A percentile compares a stretch with the other conserved stretches of the same genome.
phyloP scores from a whole-genome alignment of 768 basidiomycete genomes.

The Kwoniella sp. region DNA sequence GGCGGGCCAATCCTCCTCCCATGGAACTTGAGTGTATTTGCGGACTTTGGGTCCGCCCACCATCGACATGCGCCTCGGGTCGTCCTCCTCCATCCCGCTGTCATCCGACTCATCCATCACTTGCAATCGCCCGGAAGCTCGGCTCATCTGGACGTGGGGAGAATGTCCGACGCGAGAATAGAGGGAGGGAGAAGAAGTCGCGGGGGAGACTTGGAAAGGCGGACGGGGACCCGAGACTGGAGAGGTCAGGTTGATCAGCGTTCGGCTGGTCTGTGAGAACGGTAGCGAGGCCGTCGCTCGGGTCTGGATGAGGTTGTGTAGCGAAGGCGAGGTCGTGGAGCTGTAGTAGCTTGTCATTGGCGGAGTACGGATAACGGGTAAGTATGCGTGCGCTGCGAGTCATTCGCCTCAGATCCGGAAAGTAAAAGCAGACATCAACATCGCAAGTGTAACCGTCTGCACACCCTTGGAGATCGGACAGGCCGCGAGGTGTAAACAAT shows the following conservation, averaged over 20 bases:
- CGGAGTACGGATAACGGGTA: too few species aligned
- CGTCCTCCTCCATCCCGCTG: slow-evolving; percentile 4
- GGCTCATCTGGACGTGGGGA: slow-evolving; percentile 1
- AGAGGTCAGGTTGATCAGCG: slow-evolving; percentile 2
- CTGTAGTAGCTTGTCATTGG: neutral
- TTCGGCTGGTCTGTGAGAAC: slow-evolving; percentile 4
- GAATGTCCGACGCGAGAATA: slow-evolving; percentile 20
- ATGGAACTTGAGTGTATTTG: slow-evolving; percentile 17
- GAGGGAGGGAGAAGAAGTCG: slow-evolving; percentile 25
- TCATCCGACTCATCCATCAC: slow-evolving; percentile 3
- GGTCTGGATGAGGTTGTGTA: slow-evolving; percentile 7
- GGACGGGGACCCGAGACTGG: neutral
- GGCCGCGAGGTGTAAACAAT: neutral
- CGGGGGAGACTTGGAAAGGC: slow-evolving; percentile 9
- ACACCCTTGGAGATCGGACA: too few species aligned
- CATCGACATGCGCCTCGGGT: slow-evolving; percentile 21
- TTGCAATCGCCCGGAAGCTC: neutral
- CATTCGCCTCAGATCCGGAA: too few species aligned
- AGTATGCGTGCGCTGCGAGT: too few species aligned
- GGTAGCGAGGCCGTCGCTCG: slow-evolving; percentile 12
- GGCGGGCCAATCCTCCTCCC: slow-evolving; percentile 15
- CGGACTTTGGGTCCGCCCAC: slow-evolving; percentile 19
- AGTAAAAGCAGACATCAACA: too few species aligned
- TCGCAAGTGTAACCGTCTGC: too few species aligned
- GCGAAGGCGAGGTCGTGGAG: neutral